A percentile compares a stretch with the other conserved stretches of the same genome.
Conservation (phyloP, 345 rosid species). For the Turnera subulata region DNA sequence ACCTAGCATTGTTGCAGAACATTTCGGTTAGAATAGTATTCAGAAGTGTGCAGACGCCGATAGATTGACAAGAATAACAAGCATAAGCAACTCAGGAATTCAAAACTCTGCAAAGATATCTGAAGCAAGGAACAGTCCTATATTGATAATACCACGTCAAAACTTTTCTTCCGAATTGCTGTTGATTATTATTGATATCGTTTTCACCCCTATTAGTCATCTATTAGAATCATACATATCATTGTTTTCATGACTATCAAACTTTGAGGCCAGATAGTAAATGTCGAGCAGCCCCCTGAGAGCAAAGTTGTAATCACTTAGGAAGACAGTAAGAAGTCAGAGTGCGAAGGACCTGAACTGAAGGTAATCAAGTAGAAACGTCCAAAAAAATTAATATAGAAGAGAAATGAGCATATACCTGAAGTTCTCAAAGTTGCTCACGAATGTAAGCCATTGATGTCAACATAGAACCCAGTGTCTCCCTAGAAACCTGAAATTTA, state of each 20-base stretch:
- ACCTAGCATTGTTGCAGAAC: background rate
- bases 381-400: background rate
- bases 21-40: no score
- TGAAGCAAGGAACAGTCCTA: no score
- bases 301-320: background rate
- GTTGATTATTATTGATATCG: no score
- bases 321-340: background rate
- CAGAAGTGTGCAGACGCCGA: no score
- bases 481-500: slow-evolving; percentile 63
- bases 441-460: slow-evolving; percentile 57
- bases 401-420: slow-evolving; percentile 18
- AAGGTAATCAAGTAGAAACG: background rate
- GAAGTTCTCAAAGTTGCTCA: slow-evolving; percentile 50
- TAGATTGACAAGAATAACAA: no score
- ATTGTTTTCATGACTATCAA: no score
- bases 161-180: no score
- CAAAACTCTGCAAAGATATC: no score
- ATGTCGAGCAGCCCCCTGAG: no score
- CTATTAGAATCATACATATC: background rate
- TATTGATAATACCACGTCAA: no score
- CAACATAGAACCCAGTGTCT: slow-evolving; percentile 57
- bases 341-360: background rate
- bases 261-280: background rate
- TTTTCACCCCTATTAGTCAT: no score
- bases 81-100: no score